A percentile compares a stretch with the other conserved stretches of the same genome.
Evolutionary conservation across 78 protist species (phyloP).

Genomic region (Isochrysis galbana): DNA sequence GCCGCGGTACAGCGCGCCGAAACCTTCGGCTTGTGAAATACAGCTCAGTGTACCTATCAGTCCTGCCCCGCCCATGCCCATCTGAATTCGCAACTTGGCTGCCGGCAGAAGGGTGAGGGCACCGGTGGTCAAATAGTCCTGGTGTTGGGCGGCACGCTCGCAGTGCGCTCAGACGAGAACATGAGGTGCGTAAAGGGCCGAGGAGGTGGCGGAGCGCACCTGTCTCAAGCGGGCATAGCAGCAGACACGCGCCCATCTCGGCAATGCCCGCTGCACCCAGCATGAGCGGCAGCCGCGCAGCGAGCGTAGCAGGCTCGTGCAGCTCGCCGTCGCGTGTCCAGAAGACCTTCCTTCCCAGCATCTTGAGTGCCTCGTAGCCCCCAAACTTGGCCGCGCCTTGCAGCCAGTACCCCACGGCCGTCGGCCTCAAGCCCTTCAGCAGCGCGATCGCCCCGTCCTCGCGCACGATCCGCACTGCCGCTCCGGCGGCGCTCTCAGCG

Average conservation of each 20-base stretch:
- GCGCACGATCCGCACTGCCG: neutral
- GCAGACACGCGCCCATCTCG: neutral
- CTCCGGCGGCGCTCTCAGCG: neutral
- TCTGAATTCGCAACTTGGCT: conserved; percentile 12
- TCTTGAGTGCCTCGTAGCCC: conserved; percentile 7
- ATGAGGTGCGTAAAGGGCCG: neutral
- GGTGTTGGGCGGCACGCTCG: too few relatives aligned
- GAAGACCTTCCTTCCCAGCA: neutral
- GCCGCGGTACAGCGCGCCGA: neutral
- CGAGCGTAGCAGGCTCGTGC: too few relatives aligned
- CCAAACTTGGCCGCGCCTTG: conserved; percentile 31
- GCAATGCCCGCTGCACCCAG: neutral
- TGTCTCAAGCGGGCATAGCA: neutral
- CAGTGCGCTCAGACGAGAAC: too few relatives aligned
- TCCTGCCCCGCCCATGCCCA: neutral
- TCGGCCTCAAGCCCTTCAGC: neutral
- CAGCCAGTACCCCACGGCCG: neutral
- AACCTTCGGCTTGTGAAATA: neutral
- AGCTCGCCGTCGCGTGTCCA: too few relatives aligned
- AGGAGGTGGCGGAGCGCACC: neutral
- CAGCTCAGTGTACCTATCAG: neutral
- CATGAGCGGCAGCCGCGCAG: neutral
- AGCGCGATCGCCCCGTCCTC: too few relatives aligned
- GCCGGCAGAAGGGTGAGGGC: neutral
- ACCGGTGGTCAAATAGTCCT: too few relatives aligned